Evolutionary conservation across 208 protist species (phyloP).

Genomic region (Blastocrithidia nonstop): DNA sequence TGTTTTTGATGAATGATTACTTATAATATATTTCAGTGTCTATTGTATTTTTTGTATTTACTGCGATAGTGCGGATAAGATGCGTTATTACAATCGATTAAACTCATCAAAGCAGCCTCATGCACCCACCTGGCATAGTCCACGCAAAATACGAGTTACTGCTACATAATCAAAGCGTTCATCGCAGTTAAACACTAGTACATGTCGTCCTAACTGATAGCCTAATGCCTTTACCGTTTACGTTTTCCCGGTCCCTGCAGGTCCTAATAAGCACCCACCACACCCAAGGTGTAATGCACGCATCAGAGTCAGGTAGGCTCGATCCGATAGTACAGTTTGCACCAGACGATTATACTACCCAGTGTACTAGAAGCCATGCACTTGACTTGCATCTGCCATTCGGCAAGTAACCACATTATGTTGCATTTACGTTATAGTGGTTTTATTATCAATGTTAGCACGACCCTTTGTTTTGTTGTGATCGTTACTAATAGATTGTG

Average conservation of each 20-base stretch:
- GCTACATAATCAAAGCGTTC: constrained; percentile 98
- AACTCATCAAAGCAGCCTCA: constrained; percentile 99
- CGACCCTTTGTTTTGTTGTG: constrained; percentile 4
- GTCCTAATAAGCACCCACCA: constrained; percentile 95
- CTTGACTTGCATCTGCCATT: constrained; percentile 93
- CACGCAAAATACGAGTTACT: constrained; percentile 98
- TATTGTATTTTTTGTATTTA: constrained; percentile 98
- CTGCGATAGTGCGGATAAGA: constrained; percentile 98
- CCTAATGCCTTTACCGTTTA: constrained; percentile 99
- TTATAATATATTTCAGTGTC: too few species aligned
- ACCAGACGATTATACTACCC: constrained; percentile 95
- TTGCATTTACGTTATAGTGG: constrained; percentile 4
- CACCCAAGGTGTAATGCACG: constrained; percentile 94
- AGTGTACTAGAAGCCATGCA: constrained; percentile 99
- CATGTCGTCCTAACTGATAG: constrained; percentile 93
- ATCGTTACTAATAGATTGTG: constrained; percentile 9
- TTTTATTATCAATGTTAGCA: background rate
- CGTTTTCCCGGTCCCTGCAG: constrained; percentile 97
- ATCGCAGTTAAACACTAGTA: constrained; percentile 99
- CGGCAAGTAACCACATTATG: constrained; percentile 81
- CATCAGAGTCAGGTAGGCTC: constrained; percentile 97
- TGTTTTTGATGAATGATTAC: too few species aligned
- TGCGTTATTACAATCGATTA: constrained; percentile 98
- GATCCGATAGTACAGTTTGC: constrained; percentile 97
- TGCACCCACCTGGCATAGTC: constrained; percentile 97